phyloP scores from a whole-genome alignment of 2,329 filamentous ascomycete genomes.

The Pseudogymnoascus sp. region DNA sequence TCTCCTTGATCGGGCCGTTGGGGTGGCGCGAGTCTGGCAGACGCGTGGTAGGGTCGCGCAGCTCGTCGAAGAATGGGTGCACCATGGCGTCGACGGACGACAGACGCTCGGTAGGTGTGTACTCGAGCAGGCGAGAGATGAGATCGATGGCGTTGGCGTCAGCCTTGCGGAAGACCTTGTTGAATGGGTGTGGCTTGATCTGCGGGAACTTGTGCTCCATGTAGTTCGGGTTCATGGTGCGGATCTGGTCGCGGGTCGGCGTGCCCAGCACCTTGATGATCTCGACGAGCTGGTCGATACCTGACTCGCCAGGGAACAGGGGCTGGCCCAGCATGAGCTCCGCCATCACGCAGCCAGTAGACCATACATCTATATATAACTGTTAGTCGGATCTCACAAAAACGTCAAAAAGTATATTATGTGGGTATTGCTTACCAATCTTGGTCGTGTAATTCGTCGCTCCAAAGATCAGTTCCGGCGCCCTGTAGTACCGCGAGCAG shows the following conservation, averaged over 20 bases:
- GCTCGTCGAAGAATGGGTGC: conserved; percentile 96
- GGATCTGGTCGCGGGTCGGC: conserved; percentile 93
- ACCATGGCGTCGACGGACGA: conserved; percentile 95
- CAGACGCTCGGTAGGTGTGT: conserved; percentile 91
- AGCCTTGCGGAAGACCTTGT: conserved; percentile 97
- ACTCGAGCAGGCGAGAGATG: conserved; percentile 88
- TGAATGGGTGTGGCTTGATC: conserved; percentile 98
- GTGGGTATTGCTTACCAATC: conserved; percentile 64
- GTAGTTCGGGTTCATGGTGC: conserved; percentile 99
- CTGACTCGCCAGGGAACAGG: conserved; percentile 94
- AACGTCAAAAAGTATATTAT: conserved; percentile 8
- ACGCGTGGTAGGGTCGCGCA: conserved; percentile 82
- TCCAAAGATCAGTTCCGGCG: conserved; percentile 95
- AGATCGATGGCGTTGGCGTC: conserved; percentile 88
- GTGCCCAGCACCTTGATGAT: conserved; percentile 99
- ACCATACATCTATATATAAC: conserved; percentile 76
- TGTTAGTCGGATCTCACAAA: conserved; percentile 16
- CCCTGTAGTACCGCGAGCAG: conserved; percentile 97
- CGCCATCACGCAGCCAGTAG: conserved; percentile 97
- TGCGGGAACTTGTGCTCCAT: conserved; percentile 99
- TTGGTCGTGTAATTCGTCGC: conserved; percentile 99
- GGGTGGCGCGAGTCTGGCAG: conserved; percentile 91
- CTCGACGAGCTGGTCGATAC: conserved; percentile 96
- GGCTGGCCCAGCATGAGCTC: conserved; percentile 98
- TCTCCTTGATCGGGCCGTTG: conserved; percentile 67